Base-by-base conservation (phyloP, 1,284 basidiomycete species). In the Xanthoconium separans region DNA sequence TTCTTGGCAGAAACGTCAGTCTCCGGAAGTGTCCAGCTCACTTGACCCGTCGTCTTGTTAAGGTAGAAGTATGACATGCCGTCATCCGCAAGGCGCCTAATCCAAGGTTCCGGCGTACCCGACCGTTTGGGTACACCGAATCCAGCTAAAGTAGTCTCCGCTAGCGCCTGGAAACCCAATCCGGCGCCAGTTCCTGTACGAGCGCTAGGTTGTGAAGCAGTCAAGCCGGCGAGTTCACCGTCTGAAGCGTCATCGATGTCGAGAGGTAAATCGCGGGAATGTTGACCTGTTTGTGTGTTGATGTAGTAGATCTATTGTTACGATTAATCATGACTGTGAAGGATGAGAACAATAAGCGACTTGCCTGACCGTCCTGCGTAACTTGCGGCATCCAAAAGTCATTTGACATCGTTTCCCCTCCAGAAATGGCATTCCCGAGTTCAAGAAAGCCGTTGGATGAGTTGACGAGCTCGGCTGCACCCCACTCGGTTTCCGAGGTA, bases 271-370 rank as follows among this genome's bases (percentile, higher is more conserved):
- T 98, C 93, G 64, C 85, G 83, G 13, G 93, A 85, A 39, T 84
- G 86, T 66, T 95, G 87, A 36, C 93, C 93, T 2, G 95, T 98
- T 61, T 90, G 82, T 0, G 90, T 91, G 66, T 98, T 98, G 61
- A 93, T 83, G 73, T 97, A 98, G 77, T 88, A 94, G 68, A 98
- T 91, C 90, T 98, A 36, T 53, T 24, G 24, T 15, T 34, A 29
- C 5, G 51, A 34, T 59, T 7, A 53, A 55, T 39, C n/a, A 34
- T 50, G 16, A 27, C 11, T 16, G 39, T n/a, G 53, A 44, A 47
- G 42, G 44, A 29, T 39, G 20, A 16, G 41, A 22, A 34, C 11
- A 48, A 29, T 29, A 27, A 54, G 49, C 33, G 47, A 69, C 82
- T 70, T 63, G 87, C 89, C 78, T 89, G 87, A 53, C 88, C 87